Conservation (phyloP, 2,329 filamentous ascomycete genomes). For the Clathrospora elynae region DNA sequence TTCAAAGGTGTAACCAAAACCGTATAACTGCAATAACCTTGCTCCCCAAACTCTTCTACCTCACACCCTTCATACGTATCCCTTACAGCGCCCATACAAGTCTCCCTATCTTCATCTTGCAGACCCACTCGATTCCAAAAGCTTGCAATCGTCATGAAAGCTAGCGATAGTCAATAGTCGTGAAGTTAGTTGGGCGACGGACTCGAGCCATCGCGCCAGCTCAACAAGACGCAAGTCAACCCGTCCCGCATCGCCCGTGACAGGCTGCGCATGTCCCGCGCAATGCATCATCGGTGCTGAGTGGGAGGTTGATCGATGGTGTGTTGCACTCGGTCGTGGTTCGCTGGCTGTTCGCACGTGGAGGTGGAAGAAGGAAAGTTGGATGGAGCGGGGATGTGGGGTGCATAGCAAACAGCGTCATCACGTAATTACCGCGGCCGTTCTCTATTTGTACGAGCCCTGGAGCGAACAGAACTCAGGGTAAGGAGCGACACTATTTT, state of each 20-base stretch:
- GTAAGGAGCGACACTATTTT: too few species aligned
- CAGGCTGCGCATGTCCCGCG: slow-evolving; percentile 1
- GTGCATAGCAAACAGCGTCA: slow-evolving; percentile 12
- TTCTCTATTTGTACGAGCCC: not conserved
- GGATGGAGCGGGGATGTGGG: slow-evolving; percentile 14
- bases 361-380: slow-evolving; percentile 13
- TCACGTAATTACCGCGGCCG: slow-evolving; percentile 5
- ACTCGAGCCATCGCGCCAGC: not conserved
- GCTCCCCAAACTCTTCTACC: slow-evolving; percentile 14
- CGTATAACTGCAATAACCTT: slow-evolving; percentile 21
- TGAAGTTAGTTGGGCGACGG: not conserved
- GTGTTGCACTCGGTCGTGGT: slow-evolving; percentile 20
- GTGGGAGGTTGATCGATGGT: slow-evolving; percentile 9
- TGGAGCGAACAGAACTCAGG: not conserved
- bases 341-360: slow-evolving; percentile 24
- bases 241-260: slow-evolving; percentile 8
- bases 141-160: not conserved
- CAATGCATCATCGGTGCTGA: not conserved
- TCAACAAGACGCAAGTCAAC: slow-evolving; percentile 9
- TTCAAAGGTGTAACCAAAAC: slow-evolving; percentile 5
- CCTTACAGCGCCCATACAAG: slow-evolving; percentile 6
- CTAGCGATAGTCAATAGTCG: not conserved
- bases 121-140: slow-evolving; percentile 10
- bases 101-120: not conserved
- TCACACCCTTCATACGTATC: slow-evolving; percentile 3